phyloP scores from a whole-genome alignment of 345 rosid species.

The Anastatica hierochuntica region DNA sequence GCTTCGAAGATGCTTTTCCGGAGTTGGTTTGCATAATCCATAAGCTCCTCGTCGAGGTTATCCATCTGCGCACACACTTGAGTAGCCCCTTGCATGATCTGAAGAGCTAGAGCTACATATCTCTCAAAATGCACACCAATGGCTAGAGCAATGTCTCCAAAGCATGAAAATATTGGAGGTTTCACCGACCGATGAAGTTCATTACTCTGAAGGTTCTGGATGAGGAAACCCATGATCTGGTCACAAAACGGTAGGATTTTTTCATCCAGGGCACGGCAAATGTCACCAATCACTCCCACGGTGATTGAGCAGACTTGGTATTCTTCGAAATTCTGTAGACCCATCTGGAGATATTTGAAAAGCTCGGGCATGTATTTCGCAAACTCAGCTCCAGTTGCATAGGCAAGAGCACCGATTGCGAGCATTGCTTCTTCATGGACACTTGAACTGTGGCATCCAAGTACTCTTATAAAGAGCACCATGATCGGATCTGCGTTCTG shows the following conservation, averaged over 20 bases:
- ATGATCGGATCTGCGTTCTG: slow-evolving; percentile 80
- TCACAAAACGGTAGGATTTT: slow-evolving; percentile 72
- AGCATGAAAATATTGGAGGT: slow-evolving; percentile 87
- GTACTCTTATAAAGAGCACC: slow-evolving; percentile 68
- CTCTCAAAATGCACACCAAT: slow-evolving; percentile 69
- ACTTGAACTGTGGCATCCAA: slow-evolving; percentile 84
- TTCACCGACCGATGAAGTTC: slow-evolving; percentile 83
- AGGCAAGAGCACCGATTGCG: slow-evolving; percentile 92
- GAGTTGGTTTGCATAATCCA: slow-evolving; percentile 79
- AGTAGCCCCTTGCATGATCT: slow-evolving; percentile 83
- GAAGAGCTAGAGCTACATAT: slow-evolving; percentile 49
- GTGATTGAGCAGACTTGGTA: slow-evolving; percentile 91
- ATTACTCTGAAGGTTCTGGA: slow-evolving; percentile 57
- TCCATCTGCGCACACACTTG: slow-evolving; percentile 66
- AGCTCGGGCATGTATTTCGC: slow-evolving; percentile 70
- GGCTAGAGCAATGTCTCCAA: slow-evolving; percentile 91
- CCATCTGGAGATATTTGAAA: slow-evolving; percentile 75
- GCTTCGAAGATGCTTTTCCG: slow-evolving; percentile 85
- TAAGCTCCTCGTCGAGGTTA: slow-evolving; percentile 57
- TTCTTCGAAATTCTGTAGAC: slow-evolving; percentile 84
- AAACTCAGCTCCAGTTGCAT: slow-evolving; percentile 75
- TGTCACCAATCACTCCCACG: slow-evolving; percentile 88
- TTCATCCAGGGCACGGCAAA: slow-evolving; percentile 80
- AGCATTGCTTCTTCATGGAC: slow-evolving; percentile 99
- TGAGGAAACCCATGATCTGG: slow-evolving; percentile 68